phyloP scores from a whole-genome alignment of 1,139 yeast species.

The Saccharomyces hybrid region DNA sequence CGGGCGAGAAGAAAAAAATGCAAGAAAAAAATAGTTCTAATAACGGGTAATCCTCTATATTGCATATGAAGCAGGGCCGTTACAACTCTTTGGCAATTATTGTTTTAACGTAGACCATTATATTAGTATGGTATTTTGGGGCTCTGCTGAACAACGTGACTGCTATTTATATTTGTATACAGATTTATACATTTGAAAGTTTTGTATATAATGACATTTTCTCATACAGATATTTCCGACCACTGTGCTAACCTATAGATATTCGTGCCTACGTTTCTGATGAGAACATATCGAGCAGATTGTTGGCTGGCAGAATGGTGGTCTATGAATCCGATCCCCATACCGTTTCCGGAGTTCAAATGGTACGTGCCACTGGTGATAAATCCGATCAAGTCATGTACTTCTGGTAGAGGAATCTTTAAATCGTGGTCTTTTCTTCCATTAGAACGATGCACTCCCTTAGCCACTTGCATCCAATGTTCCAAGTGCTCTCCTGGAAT shows the following conservation, averaged over 20 bases:
- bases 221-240: constrained; percentile 15
- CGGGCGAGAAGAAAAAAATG: too few relatives aligned
- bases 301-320: constrained; percentile 22
- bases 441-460: constrained; percentile 20
- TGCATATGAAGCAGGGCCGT: too few relatives aligned
- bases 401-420: constrained; percentile 25
- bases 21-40: not conserved
- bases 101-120: too few relatives aligned
- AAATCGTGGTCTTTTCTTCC: constrained; percentile 26
- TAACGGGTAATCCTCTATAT: not conserved
- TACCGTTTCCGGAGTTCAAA: constrained; percentile 52
- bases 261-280: constrained; percentile 49
- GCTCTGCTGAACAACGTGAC: too few relatives aligned
- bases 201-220: not conserved
- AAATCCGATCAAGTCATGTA: constrained; percentile 57
- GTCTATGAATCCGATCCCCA: constrained; percentile 58
- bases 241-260: constrained; percentile 35
- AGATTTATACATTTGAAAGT: too few relatives aligned
- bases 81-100: too few relatives aligned
- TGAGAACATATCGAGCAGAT: constrained; percentile 27
- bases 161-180: too few relatives aligned
- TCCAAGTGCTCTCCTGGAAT: constrained; percentile 34
- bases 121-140: too few relatives aligned
- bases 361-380: constrained; percentile 73
- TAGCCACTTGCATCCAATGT: constrained; percentile 29